Percentiles rank a stretch among this genome's conserved stretches.
Conservation (phyloP, 164 flowering plant genomes). For the Kalanchoe fedtschenkoi region DNA sequence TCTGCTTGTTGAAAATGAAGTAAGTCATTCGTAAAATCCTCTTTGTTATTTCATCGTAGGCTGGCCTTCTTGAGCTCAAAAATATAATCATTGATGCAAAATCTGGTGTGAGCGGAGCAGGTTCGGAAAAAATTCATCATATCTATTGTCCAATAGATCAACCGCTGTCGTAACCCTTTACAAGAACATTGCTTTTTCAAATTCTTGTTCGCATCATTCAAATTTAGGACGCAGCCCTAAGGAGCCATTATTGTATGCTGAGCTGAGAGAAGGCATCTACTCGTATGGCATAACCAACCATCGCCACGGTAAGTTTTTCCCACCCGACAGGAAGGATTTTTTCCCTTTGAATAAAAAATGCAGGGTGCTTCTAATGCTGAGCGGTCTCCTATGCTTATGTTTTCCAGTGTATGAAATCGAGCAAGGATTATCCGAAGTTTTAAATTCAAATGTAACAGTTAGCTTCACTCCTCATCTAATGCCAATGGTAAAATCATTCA, state of each 20-base stretch:
- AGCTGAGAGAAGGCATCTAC: constrained; percentile 89
- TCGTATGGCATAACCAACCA: constrained; percentile 85
- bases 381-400: neutral
- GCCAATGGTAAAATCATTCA: constrained; percentile 69
- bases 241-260: constrained; percentile 81
- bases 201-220: constrained; percentile 9
- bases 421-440: constrained; percentile 84
- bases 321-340: neutral
- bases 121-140: constrained; percentile 23
- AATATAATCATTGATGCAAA: constrained; percentile 86
- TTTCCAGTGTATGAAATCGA: constrained; percentile 93
- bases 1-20: neutral
- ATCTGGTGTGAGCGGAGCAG: constrained; percentile 99
- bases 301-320: constrained; percentile 70
- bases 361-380: neutral
- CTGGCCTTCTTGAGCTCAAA: constrained; percentile 45
- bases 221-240: constrained; percentile 90
- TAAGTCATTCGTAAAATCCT: neutral
- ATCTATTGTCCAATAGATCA: neutral
- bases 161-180: neutral
- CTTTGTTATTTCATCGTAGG: constrained; percentile 37
- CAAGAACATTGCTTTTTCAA: constrained; percentile 6
- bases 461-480: constrained; percentile 97
- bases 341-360: neutral
- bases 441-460: constrained; percentile 61